These are phyloP conservation scores for Pseudotsuga menziesii DNA, from an alignment of 75 land plant genomes.

Conservation along the genomic window DNA sequence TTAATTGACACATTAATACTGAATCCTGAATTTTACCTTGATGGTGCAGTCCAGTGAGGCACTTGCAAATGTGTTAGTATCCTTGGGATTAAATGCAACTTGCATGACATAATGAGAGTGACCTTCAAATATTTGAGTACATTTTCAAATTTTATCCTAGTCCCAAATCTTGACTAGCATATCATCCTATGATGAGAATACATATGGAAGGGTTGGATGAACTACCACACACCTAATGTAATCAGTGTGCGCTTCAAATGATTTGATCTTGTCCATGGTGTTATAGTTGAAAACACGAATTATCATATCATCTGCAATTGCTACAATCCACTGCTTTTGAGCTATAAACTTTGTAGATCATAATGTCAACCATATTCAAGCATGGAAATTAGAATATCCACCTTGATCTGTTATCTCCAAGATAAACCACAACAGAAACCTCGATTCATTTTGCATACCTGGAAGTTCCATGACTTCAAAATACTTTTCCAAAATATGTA, in stretches of 20 bases:
- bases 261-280: conserved; percentile 25
- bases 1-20: background rate
- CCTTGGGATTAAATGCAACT: conserved; percentile 30
- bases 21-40: conserved; percentile 20
- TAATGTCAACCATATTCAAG: background rate
- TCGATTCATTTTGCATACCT: conserved; percentile 19
- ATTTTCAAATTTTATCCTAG: conserved; percentile 21
- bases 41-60: conserved; percentile 50
- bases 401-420: background rate
- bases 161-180: conserved; percentile 30
- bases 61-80: conserved; percentile 50
- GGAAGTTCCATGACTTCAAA: conserved; percentile 58
- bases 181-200: conserved; percentile 23
- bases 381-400: background rate
- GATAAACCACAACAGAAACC: background rate
- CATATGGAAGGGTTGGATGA: conserved; percentile 21
- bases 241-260: conserved; percentile 28
- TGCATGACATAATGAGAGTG: conserved; percentile 25
- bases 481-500: conserved; percentile 40
- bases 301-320: conserved; percentile 23
- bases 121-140: conserved; percentile 22
- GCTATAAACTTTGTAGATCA: conserved; percentile 24
- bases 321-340: conserved; percentile 26
- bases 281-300: conserved; percentile 25
- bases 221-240: conserved; percentile 24